Base-by-base conservation (phyloP, 2,329 filamentous ascomycete genomes). In the Achaetomium macrosporum region DNA sequence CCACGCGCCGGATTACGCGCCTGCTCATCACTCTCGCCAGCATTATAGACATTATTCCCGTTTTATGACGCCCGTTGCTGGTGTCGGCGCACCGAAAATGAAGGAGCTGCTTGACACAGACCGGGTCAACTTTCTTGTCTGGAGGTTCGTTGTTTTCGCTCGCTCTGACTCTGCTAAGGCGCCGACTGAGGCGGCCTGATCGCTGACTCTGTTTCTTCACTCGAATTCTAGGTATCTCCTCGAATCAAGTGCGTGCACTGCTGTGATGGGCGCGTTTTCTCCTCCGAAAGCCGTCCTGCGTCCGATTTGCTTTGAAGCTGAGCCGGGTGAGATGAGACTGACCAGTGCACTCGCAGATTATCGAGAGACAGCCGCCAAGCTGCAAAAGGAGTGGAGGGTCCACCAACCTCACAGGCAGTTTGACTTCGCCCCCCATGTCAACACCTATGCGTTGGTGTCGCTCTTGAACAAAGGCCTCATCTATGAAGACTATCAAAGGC, bases 111-210 rank as follows among this genome's bases (percentile, higher is more conserved):
- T 85, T 64, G 78, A 83, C 76, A 83, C 80, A 61, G 77, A 85
- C 69, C 76, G 79, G 74, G 74, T 85, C 76, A 85, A 85, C 74
- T 85, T 81, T 76, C 76, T 85, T 69, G 76, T 85, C 68, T 85
- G 82, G 82, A 83, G 81, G 82, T 85, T 76, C 70, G 82, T 78
- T 56, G 58, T 56, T 59, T 62, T 60, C 55, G 49, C 50, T 58
- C 56, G 49, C 58, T 49, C 55, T 49, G 41, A 30, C 16, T 44
- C 35, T 47, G 33, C 50, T 42, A 19, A 35, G 39, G 33, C 54
- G 47, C 42, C 42, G 41, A 42, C 25, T 13, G 47, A 31, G 19
- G 43, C 41, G 45, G 25, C 33, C 15, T 36, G 12, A 30, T 53
- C 30, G 55, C 56, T 60, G 42, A 63, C 54, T 43, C 29, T 53